Conservation (phyloP, 129 eudicot genomes). For the Calendula officinalis region DNA sequence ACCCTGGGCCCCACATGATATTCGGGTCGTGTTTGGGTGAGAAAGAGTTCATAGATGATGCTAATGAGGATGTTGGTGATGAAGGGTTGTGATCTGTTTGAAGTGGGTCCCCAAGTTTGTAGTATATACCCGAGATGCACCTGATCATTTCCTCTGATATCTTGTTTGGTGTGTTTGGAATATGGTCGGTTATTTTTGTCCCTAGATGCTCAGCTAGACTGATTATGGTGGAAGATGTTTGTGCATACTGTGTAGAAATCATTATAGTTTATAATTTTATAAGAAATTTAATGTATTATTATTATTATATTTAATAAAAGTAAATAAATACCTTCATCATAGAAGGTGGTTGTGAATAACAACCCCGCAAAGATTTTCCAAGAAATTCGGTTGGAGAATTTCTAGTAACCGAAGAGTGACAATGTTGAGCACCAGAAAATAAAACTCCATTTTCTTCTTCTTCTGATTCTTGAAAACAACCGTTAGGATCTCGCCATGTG, state of each 20-base stretch:
- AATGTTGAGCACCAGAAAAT: constrained; percentile 62
- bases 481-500: constrained; percentile 29
- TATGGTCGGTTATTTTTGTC: constrained; percentile 72
- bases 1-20: constrained; percentile 82
- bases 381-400: constrained; percentile 39
- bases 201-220: constrained; percentile 98
- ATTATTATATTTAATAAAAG: not conserved
- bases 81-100: constrained; percentile 54
- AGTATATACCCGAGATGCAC: constrained; percentile 73
- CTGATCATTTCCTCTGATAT: constrained; percentile 93
- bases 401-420: constrained; percentile 68
- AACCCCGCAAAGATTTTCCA: constrained; percentile 61
- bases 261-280: not conserved
- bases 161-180: constrained; percentile 80
- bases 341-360: constrained; percentile 89
- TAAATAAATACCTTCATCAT: constrained; percentile 69
- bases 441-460: constrained; percentile 35
- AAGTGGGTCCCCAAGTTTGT: constrained; percentile 81
- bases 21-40: constrained; percentile 78
- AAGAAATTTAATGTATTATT: not conserved
- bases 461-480: constrained; percentile 13
- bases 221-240: constrained; percentile 61
- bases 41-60: constrained; percentile 72
- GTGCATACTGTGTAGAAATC: constrained; percentile 51
- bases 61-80: constrained; percentile 75